These are phyloP conservation scores for Lecanicillium sp. DNA, from an alignment of 2,329 filamentous ascomycete species.

Conservation along the genomic window DNA sequence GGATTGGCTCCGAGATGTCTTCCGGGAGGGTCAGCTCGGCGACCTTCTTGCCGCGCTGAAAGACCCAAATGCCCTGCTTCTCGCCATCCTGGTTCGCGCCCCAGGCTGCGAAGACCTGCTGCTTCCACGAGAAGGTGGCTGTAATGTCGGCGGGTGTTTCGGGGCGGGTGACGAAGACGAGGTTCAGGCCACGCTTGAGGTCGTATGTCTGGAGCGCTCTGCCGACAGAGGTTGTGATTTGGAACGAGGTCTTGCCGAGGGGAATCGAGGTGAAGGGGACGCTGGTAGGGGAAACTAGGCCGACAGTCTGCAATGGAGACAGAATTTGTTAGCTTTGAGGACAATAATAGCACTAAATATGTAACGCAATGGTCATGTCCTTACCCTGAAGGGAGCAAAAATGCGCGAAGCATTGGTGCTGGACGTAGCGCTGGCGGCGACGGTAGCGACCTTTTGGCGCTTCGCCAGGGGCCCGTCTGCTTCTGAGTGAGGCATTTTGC, in stretches of 20 bases:
- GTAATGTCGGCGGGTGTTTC: constrained; percentile 83
- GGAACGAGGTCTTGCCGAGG: constrained; percentile 88
- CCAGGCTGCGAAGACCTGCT: constrained; percentile 85
- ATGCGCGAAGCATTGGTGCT: constrained; percentile 60
- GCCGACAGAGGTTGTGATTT: constrained; percentile 93
- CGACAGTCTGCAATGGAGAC: constrained; percentile 61
- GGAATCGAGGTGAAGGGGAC: constrained; percentile 88
- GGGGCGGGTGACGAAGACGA: constrained; percentile 88
- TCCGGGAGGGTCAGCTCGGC: constrained; percentile 63
- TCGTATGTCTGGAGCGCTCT: constrained; percentile 93
- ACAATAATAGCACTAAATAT: constrained; percentile 1
- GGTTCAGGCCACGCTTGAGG: constrained; percentile 77
- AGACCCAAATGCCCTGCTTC: constrained; percentile 74
- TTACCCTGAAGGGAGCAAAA: constrained; percentile 87
- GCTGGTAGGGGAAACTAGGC: constrained; percentile 80
- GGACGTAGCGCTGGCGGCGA: constrained; percentile 26
- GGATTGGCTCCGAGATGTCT: constrained; percentile 62
- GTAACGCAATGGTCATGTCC: no score
- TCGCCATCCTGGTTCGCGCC: constrained; percentile 49
- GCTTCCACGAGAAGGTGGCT: constrained; percentile 80
- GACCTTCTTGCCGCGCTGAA: constrained; percentile 81
- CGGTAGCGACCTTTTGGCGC: constrained; percentile 59
- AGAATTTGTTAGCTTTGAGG: constrained; percentile 6
- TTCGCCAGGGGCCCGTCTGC: constrained; percentile 61
- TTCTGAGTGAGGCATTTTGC: constrained; percentile 49